Evolutionary conservation across 768 basidiomycete species (phyloP).

Genomic region (Porphyrellus cyaneotinctus): DNA sequence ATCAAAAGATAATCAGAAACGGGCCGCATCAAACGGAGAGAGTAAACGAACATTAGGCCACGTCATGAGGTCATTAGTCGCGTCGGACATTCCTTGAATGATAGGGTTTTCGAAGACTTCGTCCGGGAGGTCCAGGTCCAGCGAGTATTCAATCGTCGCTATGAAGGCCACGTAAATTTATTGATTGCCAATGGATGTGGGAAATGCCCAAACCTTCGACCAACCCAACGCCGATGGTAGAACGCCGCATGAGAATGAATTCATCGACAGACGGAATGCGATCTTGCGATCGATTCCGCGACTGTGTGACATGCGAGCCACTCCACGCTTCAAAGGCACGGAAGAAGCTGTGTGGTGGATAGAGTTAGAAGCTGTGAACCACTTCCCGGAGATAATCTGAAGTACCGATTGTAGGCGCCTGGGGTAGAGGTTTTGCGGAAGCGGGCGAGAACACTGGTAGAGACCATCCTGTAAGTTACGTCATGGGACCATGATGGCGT

Average conservation of each 20-base stretch:
- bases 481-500: constrained; percentile 4
- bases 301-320: constrained; percentile 34
- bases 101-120: constrained; percentile 34
- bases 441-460: constrained; percentile 29
- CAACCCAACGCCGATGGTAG: constrained; percentile 36
- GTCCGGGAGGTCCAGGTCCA: constrained; percentile 36
- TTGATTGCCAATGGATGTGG: background rate
- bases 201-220: constrained; percentile 32
- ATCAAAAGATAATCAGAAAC: constrained; percentile 13
- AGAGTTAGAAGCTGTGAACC: constrained; percentile 1
- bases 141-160: constrained; percentile 37
- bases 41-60: constrained; percentile 36
- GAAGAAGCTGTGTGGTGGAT: constrained; percentile 29
- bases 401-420: constrained; percentile 34
- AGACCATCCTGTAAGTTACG: constrained; percentile 2
- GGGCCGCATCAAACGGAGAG: background rate
- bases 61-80: constrained; percentile 39
- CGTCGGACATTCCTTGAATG: constrained; percentile 36
- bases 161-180: constrained; percentile 2
- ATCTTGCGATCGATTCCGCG: constrained; percentile 33
- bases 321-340: constrained; percentile 36
- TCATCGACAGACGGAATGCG: constrained; percentile 37
- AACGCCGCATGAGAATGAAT: constrained; percentile 36
- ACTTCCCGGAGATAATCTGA: background rate
- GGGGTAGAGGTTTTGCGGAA: constrained; percentile 36